Conservation (phyloP, 78 protist genomes). For the Cyanophora paradoxa region DNA sequence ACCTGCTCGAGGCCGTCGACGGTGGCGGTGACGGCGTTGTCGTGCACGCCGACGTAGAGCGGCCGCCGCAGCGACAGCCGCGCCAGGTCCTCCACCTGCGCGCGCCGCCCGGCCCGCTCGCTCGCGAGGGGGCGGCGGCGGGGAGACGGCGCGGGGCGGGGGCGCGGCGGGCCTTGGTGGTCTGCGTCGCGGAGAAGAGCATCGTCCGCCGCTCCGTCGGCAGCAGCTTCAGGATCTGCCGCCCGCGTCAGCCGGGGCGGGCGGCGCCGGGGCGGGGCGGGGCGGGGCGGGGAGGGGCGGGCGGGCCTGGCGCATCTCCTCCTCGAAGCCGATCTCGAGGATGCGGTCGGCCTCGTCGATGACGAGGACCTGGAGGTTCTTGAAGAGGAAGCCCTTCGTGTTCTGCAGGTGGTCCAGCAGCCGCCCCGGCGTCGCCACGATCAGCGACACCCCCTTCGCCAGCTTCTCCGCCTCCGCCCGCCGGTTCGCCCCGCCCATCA, state of each 20-base stretch:
- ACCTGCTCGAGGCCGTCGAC: slow-evolving; percentile 12
- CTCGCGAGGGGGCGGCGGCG: too few species aligned
- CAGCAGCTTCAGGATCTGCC: not conserved
- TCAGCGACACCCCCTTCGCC: slow-evolving; percentile 64
- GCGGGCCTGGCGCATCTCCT: slow-evolving; percentile 89
- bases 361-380: slow-evolving; percentile 80
- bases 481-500: slow-evolving; percentile 3
- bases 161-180: slow-evolving; percentile 80
- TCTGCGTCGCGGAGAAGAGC: slow-evolving; percentile 97
- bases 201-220: slow-evolving; percentile 81
- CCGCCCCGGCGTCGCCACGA: slow-evolving; percentile 99
- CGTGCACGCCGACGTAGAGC: slow-evolving; percentile 77
- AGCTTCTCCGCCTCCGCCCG: slow-evolving; percentile 81
- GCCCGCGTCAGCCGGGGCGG: not conserved
- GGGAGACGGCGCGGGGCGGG: too few species aligned
- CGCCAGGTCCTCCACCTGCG: not conserved
- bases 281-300: slow-evolving; percentile 82
- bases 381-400: slow-evolving; percentile 64
- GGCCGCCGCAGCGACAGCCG: slow-evolving; percentile 27
- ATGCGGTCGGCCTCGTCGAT: slow-evolving; percentile 98
- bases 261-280: too few species aligned
- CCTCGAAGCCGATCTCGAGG: slow-evolving; percentile 88
- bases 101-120: too few species aligned
- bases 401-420: slow-evolving; percentile 90
- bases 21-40: slow-evolving; percentile 20